Base-by-base conservation (phyloP, 306 rosid species). In the Potentilla sterilis region DNA sequence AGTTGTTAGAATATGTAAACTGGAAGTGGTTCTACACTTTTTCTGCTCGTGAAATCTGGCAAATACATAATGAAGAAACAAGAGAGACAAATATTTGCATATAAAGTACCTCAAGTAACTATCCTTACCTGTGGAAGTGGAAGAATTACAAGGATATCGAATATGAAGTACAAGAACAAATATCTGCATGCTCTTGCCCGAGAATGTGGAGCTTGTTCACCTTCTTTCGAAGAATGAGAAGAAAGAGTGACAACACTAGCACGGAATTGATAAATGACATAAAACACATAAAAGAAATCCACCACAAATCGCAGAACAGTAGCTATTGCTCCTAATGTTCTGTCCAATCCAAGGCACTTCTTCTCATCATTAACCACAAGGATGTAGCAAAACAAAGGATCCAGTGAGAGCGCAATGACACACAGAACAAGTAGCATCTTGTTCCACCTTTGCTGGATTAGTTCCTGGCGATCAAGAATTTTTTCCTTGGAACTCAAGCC, bases 341-440 rank as follows among this genome's bases (percentile, higher is more conserved):
- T 22, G 76, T 83, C 86, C 75, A 75, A 9, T 55, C 69, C 37
- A 67, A 79, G 54, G 48, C 87, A 83, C n/a, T 67, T 80, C 15
- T 43, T 16, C 3, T 51, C 44, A 13, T 67, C 41, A 55, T 76
- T 35, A 15, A 83, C 51, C 74, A 73, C 73, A 21, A 80, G 87
- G 63, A 77, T 15, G 43, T 83, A 83, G 35, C 65, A 73, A 73
- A 80, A 83, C 74, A 83, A 68, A 42, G 87, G 84, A 74, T 83
- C 87, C 37, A 77, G 47, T 1, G 84, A 76, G 9, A 83, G 79
- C 0, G 81, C 79, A 8, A 76, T 46, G 11, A 76, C 66, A 62
- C 87, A 80, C 6, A 73, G 67, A 75, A 83, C 58, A 12, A 68
- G 24, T 73, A 83, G 62, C 22, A 69, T 73, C 35, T 67, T 43